Base-by-base conservation (phyloP, 495 filamentous ascomycete genomes). In the Aspergillus coremiiformis region DNA sequence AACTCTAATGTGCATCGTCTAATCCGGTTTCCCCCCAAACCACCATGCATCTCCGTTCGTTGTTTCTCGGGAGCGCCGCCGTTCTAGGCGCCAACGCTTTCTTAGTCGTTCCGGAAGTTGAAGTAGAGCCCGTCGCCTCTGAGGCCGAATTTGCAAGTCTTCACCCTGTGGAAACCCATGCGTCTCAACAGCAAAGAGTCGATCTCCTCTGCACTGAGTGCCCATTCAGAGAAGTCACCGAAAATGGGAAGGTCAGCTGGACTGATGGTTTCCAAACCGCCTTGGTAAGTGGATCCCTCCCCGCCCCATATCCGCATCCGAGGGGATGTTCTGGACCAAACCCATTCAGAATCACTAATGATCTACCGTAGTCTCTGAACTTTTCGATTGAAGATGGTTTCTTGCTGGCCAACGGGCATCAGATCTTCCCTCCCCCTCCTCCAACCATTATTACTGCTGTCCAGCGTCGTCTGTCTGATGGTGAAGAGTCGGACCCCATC, bases 401-500 rank as follows among this genome's bases (percentile, higher is more conserved):
- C 22, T 59, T 80, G 30, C 60, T 66, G 46, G 68, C 75, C 57
- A 80, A 80, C 59, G 73, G 65, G 39, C 66, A 63, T 14, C 72
- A 70, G 39, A 75, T 80, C 51, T 78, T 78, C 67, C 77, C 76
- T 47, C 67, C 71, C 17, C 54, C 63, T 20, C 63, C 65, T 23
- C 65, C 70, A 9, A 55, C 39, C 21, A 60, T 66, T 11, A 66
- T 76, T 43, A 60, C 57, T 17, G 69, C 66, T 22, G 58, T 70
- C 22, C 69, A 74, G 52, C 60, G 61, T 27, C 62, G 63, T 20
- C 55, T 65, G 4, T 49, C 57, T 23, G 68, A 75, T 56, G 67
- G 66, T 43, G 50, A 67, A 46, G 61, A 64, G 27, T 66, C 66
- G 32, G 64, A 64, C 7, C 66, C 69, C 19, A 57, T 75, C 43